Evolutionary conservation across 805 yeast genomes (phyloP).

Genomic region (Yarrowia sp.): DNA sequence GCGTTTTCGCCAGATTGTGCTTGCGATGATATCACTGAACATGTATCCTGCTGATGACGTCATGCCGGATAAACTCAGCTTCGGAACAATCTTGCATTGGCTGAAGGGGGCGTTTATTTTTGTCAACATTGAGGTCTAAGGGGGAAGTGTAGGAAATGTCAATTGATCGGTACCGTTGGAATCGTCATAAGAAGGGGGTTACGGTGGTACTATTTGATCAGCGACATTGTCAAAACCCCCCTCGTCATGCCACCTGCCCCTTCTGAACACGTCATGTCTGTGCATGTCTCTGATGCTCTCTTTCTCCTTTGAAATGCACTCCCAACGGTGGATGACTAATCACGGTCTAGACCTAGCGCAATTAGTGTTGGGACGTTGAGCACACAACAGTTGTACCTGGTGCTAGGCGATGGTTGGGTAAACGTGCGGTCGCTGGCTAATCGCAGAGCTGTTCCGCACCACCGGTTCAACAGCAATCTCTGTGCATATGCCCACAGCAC

Average conservation of each 20-base stretch:
- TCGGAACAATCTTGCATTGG: slow-evolving; percentile 27
- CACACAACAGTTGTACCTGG: neutral
- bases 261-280: too few relatives aligned
- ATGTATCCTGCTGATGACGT: slow-evolving; percentile 11
- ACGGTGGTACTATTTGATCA: too few relatives aligned
- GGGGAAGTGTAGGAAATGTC: neutral
- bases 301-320: neutral
- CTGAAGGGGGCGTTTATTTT: neutral
- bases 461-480: neutral
- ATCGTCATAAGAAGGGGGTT: neutral
- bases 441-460: too few relatives aligned
- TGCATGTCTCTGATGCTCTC: too few relatives aligned
- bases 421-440: too few relatives aligned
- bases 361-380: slow-evolving; percentile 27
- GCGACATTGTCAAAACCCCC: too few relatives aligned
- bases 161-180: neutral
- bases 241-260: too few relatives aligned
- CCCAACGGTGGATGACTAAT: slow-evolving; percentile 26
- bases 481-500: too few relatives aligned
- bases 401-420: neutral
- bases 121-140: neutral
- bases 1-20: neutral
- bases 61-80: slow-evolving; percentile 15
- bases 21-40: neutral
- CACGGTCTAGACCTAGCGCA: slow-evolving; percentile 14